A percentile compares a stretch with the other conserved stretches of the same genome.
Evolutionary conservation across 352 stramenopile genomes (phyloP).

Genomic region (Phytophthora megakarya): DNA sequence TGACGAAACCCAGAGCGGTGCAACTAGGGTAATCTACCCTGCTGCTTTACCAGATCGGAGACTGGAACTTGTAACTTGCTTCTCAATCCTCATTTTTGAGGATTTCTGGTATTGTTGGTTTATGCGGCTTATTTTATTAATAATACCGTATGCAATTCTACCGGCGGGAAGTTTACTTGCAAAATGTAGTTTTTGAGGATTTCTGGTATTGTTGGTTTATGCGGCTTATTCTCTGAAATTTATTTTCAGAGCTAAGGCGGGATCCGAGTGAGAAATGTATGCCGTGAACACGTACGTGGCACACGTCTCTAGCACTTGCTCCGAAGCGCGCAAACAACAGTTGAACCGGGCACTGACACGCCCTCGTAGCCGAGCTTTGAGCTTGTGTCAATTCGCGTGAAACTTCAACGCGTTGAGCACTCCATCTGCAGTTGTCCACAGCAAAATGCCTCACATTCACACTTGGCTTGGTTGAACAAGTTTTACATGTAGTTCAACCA

Average conservation of each 20-base stretch:
- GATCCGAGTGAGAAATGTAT: too few relatives aligned
- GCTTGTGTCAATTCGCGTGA: conserved; percentile 8
- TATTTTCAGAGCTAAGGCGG: too few relatives aligned
- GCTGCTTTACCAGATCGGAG: too few relatives aligned
- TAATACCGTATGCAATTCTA: background rate
- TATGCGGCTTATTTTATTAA: too few relatives aligned
- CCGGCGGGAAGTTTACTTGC: conserved; percentile 10
- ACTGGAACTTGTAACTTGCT: too few relatives aligned
- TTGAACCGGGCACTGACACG: conserved; percentile 16
- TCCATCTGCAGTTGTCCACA: conserved; percentile 2
- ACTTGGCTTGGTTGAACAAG: background rate
- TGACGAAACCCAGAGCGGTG: too few relatives aligned
- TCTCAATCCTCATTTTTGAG: too few relatives aligned
- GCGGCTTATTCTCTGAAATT: too few relatives aligned
- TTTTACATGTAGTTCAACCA: conserved; percentile 13
- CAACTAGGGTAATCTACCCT: too few relatives aligned
- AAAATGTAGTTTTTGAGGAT: too few relatives aligned
- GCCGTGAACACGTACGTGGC: conserved; percentile 4
- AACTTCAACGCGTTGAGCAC: conserved; percentile 30
- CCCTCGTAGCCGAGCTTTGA: conserved; percentile 17
- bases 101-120: too few relatives aligned
- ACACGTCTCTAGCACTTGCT: conserved; percentile 8
- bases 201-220: too few relatives aligned
- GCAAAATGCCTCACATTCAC: conserved; percentile 20
- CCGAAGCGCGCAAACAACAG: conserved; percentile 16